Percentiles rank a stretch among this genome's conserved stretches.
Conservation (phyloP, 2,329 filamentous ascomycete genomes). For the Alternaria triticina region DNA sequence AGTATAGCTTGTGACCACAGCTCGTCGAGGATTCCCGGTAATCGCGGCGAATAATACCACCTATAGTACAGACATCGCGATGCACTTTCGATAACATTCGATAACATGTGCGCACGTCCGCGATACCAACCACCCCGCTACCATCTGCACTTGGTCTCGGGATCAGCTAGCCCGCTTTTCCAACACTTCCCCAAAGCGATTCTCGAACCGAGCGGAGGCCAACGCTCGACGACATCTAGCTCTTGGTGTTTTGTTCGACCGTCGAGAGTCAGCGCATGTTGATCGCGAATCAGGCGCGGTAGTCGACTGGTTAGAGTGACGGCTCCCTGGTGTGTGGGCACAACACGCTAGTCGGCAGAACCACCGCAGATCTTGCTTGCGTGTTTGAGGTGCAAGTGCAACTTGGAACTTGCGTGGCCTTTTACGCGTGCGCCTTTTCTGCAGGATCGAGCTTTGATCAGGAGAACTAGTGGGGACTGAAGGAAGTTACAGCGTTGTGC, state of each 20-base stretch:
- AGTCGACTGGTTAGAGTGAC: not conserved
- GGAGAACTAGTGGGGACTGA: slow-evolving; percentile 10
- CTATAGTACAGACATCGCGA: not conserved
- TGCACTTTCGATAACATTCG: not conserved
- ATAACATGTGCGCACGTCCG: not conserved
- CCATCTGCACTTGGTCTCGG: not conserved
- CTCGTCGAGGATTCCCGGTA: not conserved
- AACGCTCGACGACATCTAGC: not conserved
- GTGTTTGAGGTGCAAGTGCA: not conserved
- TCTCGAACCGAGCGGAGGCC: not conserved
- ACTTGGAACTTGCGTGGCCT: slow-evolving; percentile 1
- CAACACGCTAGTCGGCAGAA: not conserved
- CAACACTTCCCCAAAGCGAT: not conserved
- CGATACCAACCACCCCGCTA: not conserved
- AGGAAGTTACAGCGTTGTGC: not conserved
- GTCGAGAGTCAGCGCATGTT: not conserved
- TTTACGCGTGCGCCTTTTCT: slow-evolving; percentile 4
- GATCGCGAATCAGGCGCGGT: not conserved
- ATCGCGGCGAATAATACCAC: not conserved
- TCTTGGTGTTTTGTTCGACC: not conserved
- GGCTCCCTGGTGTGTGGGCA: not conserved
- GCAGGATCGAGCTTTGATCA: slow-evolving; percentile 1
- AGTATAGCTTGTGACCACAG: not conserved
- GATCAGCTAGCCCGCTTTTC: not conserved
- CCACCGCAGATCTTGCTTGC: not conserved